Base-by-base conservation (phyloP, 169 alveolate genomes). In the Plasmodium coatneyi region DNA sequence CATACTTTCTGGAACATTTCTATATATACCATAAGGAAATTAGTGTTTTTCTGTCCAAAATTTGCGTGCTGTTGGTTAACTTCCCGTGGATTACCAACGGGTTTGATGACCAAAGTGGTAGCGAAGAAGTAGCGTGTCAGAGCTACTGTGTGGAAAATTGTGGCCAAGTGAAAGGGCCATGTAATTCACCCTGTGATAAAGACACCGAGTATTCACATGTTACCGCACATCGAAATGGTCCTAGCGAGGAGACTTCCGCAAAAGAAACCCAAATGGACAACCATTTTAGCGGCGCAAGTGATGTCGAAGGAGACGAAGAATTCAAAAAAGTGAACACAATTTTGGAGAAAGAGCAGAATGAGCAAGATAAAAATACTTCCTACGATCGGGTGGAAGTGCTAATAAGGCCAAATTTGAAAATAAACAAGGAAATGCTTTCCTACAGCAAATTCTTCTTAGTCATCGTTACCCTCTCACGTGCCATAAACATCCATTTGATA, bases 11-110 rank as follows among this genome's bases (percentile, higher is more conserved):
- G 4, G 95, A 91, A 76, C 92, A 91, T 71, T 91, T 91, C 79
- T 91, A 91, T 70, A 81, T 82, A 80, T 91, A 91, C 32, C 80
- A 91, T 82, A 81, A 39, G n/a, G 92, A 91, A 76, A 81, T 91
- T 9, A 78, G 89, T 34, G 25, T 36, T 16, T 32, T 71, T 6
- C 84, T 91, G 41, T 52, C 80, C 25, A 46, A 91, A n/a, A 91
- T 91, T 66, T 81, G 95, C 72, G 82, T 80, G 74, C 39, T 91
- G 16, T 71, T 91, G 78, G 43, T 91, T 49, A 30, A 7, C n/a
- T 80, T 80, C 43, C 95, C 95, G 1, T 91, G 95, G 95, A 74
- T 91, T 49, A 91, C 95, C 7, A 91, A 91, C 60, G 95, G 95
- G 54, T 39, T 41, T 80, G 93, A 87, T 12, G 93, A 79, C n/a